Percentiles rank a stretch among this genome's conserved stretches.
phyloP scores from a whole-genome alignment of 2,329 filamentous ascomycete species.

The Scopulariopsis brevicaulis region DNA sequence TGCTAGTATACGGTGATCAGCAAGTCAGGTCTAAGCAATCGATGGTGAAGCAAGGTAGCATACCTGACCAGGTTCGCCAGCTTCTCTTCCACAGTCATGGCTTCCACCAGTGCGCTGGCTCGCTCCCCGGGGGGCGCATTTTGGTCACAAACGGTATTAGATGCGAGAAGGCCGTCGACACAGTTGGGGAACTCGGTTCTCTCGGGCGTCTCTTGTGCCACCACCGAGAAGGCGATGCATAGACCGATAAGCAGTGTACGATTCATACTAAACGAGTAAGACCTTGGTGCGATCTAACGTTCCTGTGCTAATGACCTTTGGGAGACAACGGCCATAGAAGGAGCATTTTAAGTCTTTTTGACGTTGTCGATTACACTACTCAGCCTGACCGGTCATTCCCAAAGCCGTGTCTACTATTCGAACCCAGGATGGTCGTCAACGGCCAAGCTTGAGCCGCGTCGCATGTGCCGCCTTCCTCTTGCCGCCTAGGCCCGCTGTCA shows the following conservation, averaged over 20 bases:
- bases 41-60: constrained; percentile 2
- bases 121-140: constrained; percentile 15
- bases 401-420: neutral
- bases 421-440: neutral
- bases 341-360: neutral
- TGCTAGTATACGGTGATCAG: constrained; percentile 10
- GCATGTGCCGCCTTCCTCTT: neutral
- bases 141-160: constrained; percentile 18
- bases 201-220: neutral
- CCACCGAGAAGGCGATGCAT: neutral
- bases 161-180: constrained; percentile 15
- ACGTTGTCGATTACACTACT: neutral
- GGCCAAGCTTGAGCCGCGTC: neutral
- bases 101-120: constrained; percentile 17
- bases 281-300: neutral
- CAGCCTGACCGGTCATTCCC: neutral
- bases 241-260: neutral
- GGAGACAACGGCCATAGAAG: neutral
- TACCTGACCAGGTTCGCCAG: constrained; percentile 18
- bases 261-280: neutral
- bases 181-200: constrained; percentile 17
- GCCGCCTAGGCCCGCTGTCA: neutral
- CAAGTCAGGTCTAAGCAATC: constrained; percentile 6
- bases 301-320: neutral
- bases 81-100: constrained; percentile 20